phyloP scores from a whole-genome alignment of 768 basidiomycete genomes.

The Termitomyces sp. region DNA sequence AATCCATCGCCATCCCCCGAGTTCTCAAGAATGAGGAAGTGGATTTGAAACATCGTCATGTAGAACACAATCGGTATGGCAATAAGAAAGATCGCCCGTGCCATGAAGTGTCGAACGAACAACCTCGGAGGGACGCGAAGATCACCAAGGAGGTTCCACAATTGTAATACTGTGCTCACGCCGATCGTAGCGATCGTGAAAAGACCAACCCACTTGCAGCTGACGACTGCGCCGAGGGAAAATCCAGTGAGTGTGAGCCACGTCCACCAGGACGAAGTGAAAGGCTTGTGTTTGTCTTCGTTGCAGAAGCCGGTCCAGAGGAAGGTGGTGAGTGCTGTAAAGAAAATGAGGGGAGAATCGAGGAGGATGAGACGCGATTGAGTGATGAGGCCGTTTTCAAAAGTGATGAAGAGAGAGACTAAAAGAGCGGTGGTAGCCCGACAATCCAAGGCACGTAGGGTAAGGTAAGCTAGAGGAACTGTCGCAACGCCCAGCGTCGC shows the following conservation, averaged over 20 bases:
- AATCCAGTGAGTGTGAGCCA: constrained; percentile 88
- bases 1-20: constrained; percentile 98
- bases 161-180: constrained; percentile 73
- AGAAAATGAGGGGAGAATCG: constrained; percentile 98
- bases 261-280: constrained; percentile 87
- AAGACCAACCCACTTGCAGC: constrained; percentile 97
- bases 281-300: constrained; percentile 82
- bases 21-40: constrained; percentile 84
- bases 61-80: constrained; percentile 83
- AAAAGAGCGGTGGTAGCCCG: constrained; percentile 90
- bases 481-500: constrained; percentile 86
- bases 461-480: constrained; percentile 88
- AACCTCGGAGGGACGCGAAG: constrained; percentile 68
- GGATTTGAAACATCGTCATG: constrained; percentile 95
- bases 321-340: constrained; percentile 87
- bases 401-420: constrained; percentile 86
- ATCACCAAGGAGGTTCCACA: constrained; percentile 91
- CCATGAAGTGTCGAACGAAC: constrained; percentile 83
- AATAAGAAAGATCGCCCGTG: constrained; percentile 89
- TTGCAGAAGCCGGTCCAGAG: constrained; percentile 89
- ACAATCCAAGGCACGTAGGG: constrained; percentile 89
- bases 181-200: constrained; percentile 98
- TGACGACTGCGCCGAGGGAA: constrained; percentile 86
- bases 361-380: constrained; percentile 97
- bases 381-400: constrained; percentile 94